phyloP scores from a whole-genome alignment of 2,329 filamentous ascomycete genomes.

The Xylariomycetidae sp. region DNA sequence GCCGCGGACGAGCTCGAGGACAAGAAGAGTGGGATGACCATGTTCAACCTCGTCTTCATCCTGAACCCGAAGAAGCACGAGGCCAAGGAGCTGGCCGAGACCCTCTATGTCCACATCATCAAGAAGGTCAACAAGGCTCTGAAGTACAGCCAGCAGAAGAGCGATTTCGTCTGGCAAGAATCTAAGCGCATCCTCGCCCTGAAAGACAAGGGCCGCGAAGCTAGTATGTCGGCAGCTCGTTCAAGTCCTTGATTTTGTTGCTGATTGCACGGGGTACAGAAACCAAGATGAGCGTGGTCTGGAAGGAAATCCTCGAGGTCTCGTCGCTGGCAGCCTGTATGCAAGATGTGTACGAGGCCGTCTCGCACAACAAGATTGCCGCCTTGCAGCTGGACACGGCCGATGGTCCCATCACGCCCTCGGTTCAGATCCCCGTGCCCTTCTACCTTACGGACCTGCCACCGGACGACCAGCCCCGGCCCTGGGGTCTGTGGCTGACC shows the following conservation, averaged over 20 bases:
- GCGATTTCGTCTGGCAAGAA: conserved; percentile 87
- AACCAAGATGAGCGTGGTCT: conserved; percentile 58
- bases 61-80: conserved; percentile 74
- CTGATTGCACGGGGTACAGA: conserved; percentile 25
- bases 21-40: conserved; percentile 72
- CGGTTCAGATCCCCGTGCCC: conserved; percentile 58
- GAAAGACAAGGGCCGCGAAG: conserved; percentile 71
- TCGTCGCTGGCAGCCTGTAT: conserved; percentile 80
- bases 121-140: conserved; percentile 90
- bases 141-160: conserved; percentile 86
- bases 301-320: conserved; percentile 62
- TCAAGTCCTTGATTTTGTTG: conserved; percentile 13
- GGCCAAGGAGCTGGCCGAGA: conserved; percentile 67
- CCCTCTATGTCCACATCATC: conserved; percentile 77
- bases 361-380: conserved; percentile 80
- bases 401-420: conserved; percentile 52
- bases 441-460: conserved; percentile 70
- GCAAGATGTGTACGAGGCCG: conserved; percentile 72
- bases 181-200: conserved; percentile 74
- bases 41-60: conserved; percentile 97
- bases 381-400: conserved; percentile 68
- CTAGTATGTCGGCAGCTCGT: conserved; percentile 34
- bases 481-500: conserved; percentile 77
- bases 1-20: conserved; percentile 41
- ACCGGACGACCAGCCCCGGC: conserved; percentile 59